Evolutionary conservation across 1,139 yeast genomes (phyloP), one percentile per base, ranked within the genome.

Genomic region (Entelexis sorbosivorans): DNA sequence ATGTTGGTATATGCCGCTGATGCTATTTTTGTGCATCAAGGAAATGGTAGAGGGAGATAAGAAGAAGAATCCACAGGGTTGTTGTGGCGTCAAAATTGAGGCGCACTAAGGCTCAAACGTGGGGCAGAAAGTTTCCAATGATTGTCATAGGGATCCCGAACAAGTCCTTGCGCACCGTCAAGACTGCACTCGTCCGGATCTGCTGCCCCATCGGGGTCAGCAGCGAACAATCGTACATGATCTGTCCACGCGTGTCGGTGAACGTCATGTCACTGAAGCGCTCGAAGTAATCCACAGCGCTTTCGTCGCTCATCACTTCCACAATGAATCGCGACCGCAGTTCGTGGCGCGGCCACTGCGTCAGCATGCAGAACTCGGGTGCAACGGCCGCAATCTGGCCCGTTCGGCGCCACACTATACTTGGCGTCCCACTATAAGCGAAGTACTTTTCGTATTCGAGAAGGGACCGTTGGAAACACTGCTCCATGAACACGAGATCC

Each of bases 81-180:
- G 19, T 10, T 16, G 24, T 20, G 24, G 10, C 40, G 14, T 26
- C 40, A 36, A 20, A 20, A 20, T 20, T 36, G 39, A 4, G 39
- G 13, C 40, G 2, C 17, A 24, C 10, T 26, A 5, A 10, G 5
- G 8, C 10, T 16, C 20, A 42, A 14, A 42, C 45, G 29, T 42
- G 96, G 96, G 38, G 48, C 60, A 89, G 69, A 64, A 89, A 91
- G 63, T 87, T 91, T 28, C 96, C 97, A 39, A 91, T 78, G 40
- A 91, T 83, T 95, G 89, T 89, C 89, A 91, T 83, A 16, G 97
- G 96, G 50, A 88, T 80, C 62, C 88, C 95, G 68, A 88, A 89
- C 49, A 85, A 79, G 66, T 89, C 96, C 58, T 95, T 72, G 61
- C 86, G 86, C 26, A 91, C 71, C 0, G 97, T 91, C 94, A 96